Evolutionary conservation across 2,329 filamentous ascomycete genomes (phyloP).

Genomic region (Cryphonectria carpinicola): DNA sequence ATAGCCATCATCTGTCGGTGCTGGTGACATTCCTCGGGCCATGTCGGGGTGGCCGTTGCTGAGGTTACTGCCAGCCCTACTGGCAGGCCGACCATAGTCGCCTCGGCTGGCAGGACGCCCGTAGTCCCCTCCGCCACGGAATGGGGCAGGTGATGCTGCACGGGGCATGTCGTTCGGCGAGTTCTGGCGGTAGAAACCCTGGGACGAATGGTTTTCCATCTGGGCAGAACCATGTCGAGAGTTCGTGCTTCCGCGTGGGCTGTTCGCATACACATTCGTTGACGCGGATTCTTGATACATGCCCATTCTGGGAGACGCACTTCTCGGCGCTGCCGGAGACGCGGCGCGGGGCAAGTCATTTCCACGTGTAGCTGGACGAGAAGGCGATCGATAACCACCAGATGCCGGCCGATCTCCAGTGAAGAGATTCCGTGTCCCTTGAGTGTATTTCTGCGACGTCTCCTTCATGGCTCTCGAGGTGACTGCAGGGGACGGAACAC

Average conservation of each 20-base stretch:
- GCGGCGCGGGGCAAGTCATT: slow-evolving; percentile 62
- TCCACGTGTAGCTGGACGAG: slow-evolving; percentile 63
- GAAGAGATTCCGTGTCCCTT: slow-evolving; percentile 83
- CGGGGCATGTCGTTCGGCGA: slow-evolving; percentile 54
- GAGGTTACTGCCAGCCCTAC: slow-evolving; percentile 38
- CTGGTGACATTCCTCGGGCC: slow-evolving; percentile 50
- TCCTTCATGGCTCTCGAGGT: slow-evolving; percentile 96
- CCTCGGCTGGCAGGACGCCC: slow-evolving; percentile 57
- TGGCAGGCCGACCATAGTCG: slow-evolving; percentile 38
- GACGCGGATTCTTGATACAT: slow-evolving; percentile 58
- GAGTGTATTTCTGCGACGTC: slow-evolving; percentile 84
- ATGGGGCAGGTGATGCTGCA: slow-evolving; percentile 53
- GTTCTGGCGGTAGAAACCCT: slow-evolving; percentile 55
- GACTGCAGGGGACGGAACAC: slow-evolving; percentile 87
- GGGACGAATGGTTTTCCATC: slow-evolving; percentile 46
- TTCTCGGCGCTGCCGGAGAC: slow-evolving; percentile 71
- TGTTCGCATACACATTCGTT: slow-evolving; percentile 64
- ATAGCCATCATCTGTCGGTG: slow-evolving; percentile 58
- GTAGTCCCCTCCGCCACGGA: slow-evolving; percentile 45
- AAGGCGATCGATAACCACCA: slow-evolving; percentile 45
- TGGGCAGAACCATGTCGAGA: slow-evolving; percentile 42
- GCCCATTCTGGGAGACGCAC: slow-evolving; percentile 64
- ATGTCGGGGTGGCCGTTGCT: slow-evolving; percentile 39
- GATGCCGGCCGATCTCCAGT: slow-evolving; percentile 42
- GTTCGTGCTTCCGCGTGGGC: slow-evolving; percentile 39